Base-by-base conservation (phyloP, 805 yeast species). In the Lipomyces japonicus region DNA sequence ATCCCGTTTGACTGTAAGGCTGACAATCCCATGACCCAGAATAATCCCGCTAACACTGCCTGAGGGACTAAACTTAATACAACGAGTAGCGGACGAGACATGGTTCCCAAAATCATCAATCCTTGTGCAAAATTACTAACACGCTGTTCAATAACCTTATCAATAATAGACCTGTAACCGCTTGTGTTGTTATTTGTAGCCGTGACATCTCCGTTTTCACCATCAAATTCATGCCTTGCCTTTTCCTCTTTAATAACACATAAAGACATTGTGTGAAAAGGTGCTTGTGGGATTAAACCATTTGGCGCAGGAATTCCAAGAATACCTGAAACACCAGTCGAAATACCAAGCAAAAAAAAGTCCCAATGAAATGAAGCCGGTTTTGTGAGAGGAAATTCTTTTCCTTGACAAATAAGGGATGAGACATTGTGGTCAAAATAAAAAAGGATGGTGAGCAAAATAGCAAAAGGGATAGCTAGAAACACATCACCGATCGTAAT, bases 231-330 rank as follows among this genome's bases (percentile, higher is more conserved):
- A 34, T 9, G 19, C 5, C n/a, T 19, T 12, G 16, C 62, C 51
- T 14, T 49, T 26, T 26, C 67, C 44, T 65, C 64, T 44, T 75
- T 75, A 55, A 75, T 74, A 12, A 85, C 80, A 37, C 87, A 76
- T 26, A 91, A 68, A 0, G 96, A 79, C 37, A 76, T 78, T 0
- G 97, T 89, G 61, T 91, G 98, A 31, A 93, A 65, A 2, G 97
- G 97, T 0, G 98, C 97, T 66, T 91, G 98, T 1, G 98, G 98
- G 39, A 91, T 91, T 28, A 91, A 72, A 0, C 98, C 98, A 68
- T 93, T 93, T 0, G 97, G 97, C 2, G 97, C 89, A 0, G 97
- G 98, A 1, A 93, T 75, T 0, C 97, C 98, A 9, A 91, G 63
- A 0, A 91, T 67, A 0, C 97, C 97, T 2, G 95, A 75, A 1